Evolutionary conservation across 768 basidiomycete species (phyloP), one percentile per base, ranked within the genome.

Genomic region (Sarcodon aspratus): DNA sequence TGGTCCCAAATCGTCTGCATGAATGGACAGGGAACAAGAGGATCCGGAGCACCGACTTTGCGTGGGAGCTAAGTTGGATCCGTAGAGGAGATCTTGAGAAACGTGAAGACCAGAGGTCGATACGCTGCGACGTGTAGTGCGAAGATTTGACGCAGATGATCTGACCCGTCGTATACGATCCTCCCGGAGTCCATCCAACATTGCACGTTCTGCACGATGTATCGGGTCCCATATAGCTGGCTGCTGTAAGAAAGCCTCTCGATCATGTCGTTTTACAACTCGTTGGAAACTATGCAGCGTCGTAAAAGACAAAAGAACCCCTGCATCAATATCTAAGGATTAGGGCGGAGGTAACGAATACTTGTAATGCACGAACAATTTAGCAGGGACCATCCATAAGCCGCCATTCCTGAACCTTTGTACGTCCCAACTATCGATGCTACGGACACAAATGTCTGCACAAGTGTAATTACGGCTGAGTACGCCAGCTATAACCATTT

Each of bases 211-310:
- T 10, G 66, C 64, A 47, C 61, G 63, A 33, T 59, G 51, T 36
- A 66, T 60, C 11, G 59, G 63, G 44, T 69, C 64, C 63, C 71
- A 74, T 2, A 65, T 63, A 3, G 64, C 60, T 2, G 76, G 69
- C 49, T 74, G 69, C 46, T 75, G 74, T 9, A 80, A 57, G 33
- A 79, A 59, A 1, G 71, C 69, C 38, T 82, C 80, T 40, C 69
- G 63, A 58, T 83, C 80, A 53, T 81, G 77, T n/a, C 80, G 69
- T 32, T 67, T 69, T 15, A 80, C 69, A 7, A 80, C 80, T 17
- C 76, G 70, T 38, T 72, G 67, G 53, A 79, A 80, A 59, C 76
- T 80, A 53, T 79, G 75, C 52, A 82, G 74, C 11, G 72, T 70
- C 34, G 79, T 63, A 11, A 76, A 45, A 0, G 80, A 80, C 13